phyloP scores from a whole-genome alignment of 768 basidiomycete genomes.

The Boletus subcaerulescens region DNA sequence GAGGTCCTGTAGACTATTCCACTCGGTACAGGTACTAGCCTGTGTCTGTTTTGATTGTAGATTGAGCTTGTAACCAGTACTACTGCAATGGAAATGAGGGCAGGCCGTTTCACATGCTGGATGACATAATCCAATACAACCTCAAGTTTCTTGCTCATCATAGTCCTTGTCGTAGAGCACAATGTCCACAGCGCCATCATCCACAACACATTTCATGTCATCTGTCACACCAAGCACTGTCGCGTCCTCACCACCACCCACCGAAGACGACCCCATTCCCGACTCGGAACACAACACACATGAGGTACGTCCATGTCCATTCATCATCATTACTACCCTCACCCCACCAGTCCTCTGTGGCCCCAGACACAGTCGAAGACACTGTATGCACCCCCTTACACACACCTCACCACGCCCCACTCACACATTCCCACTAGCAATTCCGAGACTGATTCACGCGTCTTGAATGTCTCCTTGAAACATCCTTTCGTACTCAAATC shows the following conservation, averaged over 20 bases:
- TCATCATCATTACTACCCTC: not conserved
- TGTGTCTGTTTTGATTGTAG: not conserved
- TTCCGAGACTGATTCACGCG: slow-evolving; percentile 47
- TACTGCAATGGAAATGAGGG: slow-evolving; percentile 18
- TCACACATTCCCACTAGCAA: slow-evolving; percentile 36
- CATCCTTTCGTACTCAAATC: slow-evolving; percentile 71
- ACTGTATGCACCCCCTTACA: slow-evolving; percentile 5
- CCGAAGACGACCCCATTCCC: slow-evolving; percentile 4
- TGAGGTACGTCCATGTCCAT: slow-evolving; percentile 15
- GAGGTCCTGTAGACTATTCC: slow-evolving; percentile 59
- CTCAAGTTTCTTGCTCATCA: not conserved
- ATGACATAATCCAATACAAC: slow-evolving; percentile 23
- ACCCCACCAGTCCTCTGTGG: slow-evolving; percentile 14
- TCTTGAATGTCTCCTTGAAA: slow-evolving; percentile 70
- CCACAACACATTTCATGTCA: slow-evolving; percentile 14
- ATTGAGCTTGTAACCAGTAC: no score
- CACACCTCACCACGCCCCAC: not conserved
- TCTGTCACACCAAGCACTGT: slow-evolving; percentile 23
- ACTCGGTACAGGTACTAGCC: slow-evolving; percentile 71
- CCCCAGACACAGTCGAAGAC: slow-evolving; percentile 14
- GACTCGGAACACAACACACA: slow-evolving; percentile 4
- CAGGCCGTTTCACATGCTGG: slow-evolving; percentile 25
- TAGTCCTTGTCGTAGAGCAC: not conserved
- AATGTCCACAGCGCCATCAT: slow-evolving; percentile 20
- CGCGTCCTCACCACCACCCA: slow-evolving; percentile 27